These are phyloP conservation scores for Trichoderma endophyticum DNA, from an alignment of 2,329 filamentous ascomycete genomes.

Conservation along the genomic window DNA sequence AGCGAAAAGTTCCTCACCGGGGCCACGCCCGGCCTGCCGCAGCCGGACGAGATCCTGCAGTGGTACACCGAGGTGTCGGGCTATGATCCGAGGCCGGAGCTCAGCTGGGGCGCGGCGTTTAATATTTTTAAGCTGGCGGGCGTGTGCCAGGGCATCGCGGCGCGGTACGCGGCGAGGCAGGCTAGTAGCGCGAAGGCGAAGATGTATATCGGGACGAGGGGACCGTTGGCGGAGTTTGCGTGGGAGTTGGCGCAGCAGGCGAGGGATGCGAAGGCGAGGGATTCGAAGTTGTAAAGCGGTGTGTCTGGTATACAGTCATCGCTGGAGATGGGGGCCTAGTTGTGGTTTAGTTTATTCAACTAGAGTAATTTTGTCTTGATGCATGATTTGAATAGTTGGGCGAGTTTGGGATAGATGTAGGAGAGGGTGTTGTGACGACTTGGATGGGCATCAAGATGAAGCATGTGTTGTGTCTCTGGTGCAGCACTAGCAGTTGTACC, in stretches of 20 bases:
- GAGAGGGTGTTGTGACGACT: not conserved
- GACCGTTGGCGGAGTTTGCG: slow-evolving; percentile 71
- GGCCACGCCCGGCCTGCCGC: slow-evolving; percentile 60
- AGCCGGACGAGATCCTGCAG: slow-evolving; percentile 38
- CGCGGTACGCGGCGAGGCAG: slow-evolving; percentile 77
- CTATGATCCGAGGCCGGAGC: slow-evolving; percentile 64
- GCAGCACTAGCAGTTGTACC: not conserved
- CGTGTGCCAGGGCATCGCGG: slow-evolving; percentile 85
- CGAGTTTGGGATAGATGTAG: not conserved
- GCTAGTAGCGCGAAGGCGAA: slow-evolving; percentile 82
- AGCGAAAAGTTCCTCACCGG: slow-evolving; percentile 58
- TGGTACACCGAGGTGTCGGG: slow-evolving; percentile 53
- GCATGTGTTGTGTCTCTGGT: not conserved
- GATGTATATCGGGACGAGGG: slow-evolving; percentile 66
- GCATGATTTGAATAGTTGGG: not conserved
- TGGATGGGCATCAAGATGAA: not conserved
- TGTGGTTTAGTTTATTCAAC: not conserved
- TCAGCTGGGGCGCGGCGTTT: slow-evolving; percentile 61
- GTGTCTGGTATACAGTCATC: not conserved
- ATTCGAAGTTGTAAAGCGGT: slow-evolving; percentile 27
- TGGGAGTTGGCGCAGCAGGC: slow-evolving; percentile 66
- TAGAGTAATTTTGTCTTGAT: not conserved
- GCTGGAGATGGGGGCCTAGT: not conserved
- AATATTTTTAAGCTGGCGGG: slow-evolving; percentile 58
- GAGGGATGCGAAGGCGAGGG: slow-evolving; percentile 22